Evolutionary conservation across 2,329 filamentous ascomycete species (phyloP).

Genomic region (Stachybotrys chlorohalonatus): DNA sequence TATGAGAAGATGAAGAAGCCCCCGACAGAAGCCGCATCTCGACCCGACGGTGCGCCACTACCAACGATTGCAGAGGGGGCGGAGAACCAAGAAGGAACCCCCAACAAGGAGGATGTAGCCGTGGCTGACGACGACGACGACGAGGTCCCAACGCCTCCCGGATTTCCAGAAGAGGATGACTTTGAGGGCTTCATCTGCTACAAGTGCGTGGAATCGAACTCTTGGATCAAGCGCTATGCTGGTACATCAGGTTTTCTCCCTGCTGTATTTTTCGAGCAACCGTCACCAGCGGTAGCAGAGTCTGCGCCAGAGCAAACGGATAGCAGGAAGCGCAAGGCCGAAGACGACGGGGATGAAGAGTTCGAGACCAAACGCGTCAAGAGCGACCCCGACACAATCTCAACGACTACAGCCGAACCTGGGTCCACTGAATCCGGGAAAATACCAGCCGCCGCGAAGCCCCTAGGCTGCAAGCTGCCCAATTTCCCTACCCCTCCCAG

Average conservation of each 20-base stretch:
- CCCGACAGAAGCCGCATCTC: slow-evolving; percentile 1
- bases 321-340: slow-evolving; percentile 59
- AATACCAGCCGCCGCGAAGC: background rate
- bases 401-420: background rate
- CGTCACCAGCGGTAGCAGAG: background rate
- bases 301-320: slow-evolving; percentile 3
- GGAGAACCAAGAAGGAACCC: background rate
- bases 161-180: slow-evolving; percentile 80
- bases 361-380: slow-evolving; percentile 43
- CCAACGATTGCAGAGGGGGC: slow-evolving; percentile 40
- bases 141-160: slow-evolving; percentile 64
- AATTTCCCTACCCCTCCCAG: slow-evolving; percentile 46
- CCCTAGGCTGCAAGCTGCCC: slow-evolving; percentile 47
- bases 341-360: slow-evolving; percentile 34
- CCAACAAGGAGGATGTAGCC: slow-evolving; percentile 9
- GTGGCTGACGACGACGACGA: slow-evolving; percentile 40
- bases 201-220: slow-evolving; percentile 79
- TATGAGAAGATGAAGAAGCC: slow-evolving; percentile 42
- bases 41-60: slow-evolving; percentile 19
- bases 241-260: slow-evolving; percentile 70
- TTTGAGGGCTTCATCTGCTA: slow-evolving; percentile 92
- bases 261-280: slow-evolving; percentile 48
- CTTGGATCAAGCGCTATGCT: slow-evolving; percentile 88
- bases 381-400: slow-evolving; percentile 23
- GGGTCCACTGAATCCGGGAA: background rate